Percentiles rank a stretch among this genome's conserved stretches.
phyloP scores from a whole-genome alignment of 192 early-diverging fungal species.

The Paraglomus brasilianum region DNA sequence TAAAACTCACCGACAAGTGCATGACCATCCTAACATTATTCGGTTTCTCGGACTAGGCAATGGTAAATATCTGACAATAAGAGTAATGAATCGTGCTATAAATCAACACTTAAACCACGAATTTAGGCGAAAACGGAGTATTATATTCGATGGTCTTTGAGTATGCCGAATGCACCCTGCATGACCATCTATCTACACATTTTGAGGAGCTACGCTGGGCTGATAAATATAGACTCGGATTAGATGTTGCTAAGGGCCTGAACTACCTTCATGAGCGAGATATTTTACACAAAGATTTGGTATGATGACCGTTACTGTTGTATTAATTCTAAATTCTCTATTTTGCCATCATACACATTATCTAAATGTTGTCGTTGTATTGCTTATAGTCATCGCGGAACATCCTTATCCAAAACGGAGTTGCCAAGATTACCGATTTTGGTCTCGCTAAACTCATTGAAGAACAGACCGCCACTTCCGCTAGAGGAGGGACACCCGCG shows the following conservation, averaged over 20 bases:
- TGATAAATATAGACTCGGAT: not conserved
- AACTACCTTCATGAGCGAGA: not conserved
- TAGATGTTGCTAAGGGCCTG: not conserved
- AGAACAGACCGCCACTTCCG: not conserved
- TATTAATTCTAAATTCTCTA: not conserved
- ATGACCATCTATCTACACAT: not conserved
- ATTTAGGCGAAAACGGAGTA: no score
- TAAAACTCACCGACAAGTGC: no score
- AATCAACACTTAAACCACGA: no score
- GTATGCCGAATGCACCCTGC: not conserved
- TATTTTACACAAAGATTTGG: conserved; percentile 26
- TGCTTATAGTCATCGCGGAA: conserved; percentile 10
- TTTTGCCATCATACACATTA: not conserved
- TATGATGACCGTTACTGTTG: no score
- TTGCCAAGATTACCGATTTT: conserved; percentile 11
- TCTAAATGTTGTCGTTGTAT: not conserved
- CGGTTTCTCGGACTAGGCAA: no score
- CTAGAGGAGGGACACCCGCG: not conserved
- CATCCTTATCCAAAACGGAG: conserved; percentile 1
- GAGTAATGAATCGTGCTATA: no score
- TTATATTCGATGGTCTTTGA: no score
- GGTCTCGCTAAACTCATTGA: not conserved
- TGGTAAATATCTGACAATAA: no score
- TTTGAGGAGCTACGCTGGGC: not conserved
- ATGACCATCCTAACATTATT: no score